phyloP scores from a whole-genome alignment of 495 filamentous ascomycete genomes.

The Penicillium crystallinum region DNA sequence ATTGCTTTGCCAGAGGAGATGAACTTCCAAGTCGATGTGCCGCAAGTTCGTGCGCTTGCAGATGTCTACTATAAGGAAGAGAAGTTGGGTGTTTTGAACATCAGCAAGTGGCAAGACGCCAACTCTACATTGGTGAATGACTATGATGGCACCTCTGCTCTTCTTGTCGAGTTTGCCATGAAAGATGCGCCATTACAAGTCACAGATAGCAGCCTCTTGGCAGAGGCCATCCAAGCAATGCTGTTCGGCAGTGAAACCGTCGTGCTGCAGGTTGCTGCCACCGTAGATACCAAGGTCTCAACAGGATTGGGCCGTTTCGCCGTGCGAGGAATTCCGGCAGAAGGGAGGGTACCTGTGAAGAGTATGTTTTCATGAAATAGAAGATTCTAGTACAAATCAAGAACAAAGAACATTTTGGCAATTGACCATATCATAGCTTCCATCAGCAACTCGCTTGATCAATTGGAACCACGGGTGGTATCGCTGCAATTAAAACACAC shows the following conservation, averaged over 20 bases:
- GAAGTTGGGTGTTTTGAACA: conserved; percentile 70
- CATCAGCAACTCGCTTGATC: conserved; percentile 43
- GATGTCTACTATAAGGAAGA: conserved; percentile 70
- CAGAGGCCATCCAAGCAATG: conserved; percentile 66
- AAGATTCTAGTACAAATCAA: conserved; percentile 18
- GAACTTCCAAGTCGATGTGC: conserved; percentile 75
- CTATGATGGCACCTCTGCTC: conserved; percentile 46
- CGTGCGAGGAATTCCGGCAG: conserved; percentile 74
- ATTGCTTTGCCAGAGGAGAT: conserved; percentile 76
- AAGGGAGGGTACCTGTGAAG: conserved; percentile 83
- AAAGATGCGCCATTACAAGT: conserved; percentile 74
- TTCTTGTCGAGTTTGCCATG: conserved; percentile 70
- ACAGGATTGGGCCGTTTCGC: conserved; percentile 75
- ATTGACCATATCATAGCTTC: conserved; percentile 32
- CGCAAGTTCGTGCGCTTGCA: conserved; percentile 64
- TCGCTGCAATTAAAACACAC: conserved; percentile 65
- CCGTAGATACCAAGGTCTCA: conserved; percentile 73
- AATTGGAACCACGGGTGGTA: conserved; percentile 56
- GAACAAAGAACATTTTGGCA: neutral
- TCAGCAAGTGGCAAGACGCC: conserved; percentile 77
- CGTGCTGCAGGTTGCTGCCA: conserved; percentile 65
- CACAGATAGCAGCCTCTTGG: conserved; percentile 69
- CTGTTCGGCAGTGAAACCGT: conserved; percentile 65
- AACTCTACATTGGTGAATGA: conserved; percentile 66
- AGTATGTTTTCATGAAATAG: conserved; percentile 53